Evolutionary conservation across 73 alveolate genomes (phyloP).

Genomic region (Uronychia binucleata): DNA sequence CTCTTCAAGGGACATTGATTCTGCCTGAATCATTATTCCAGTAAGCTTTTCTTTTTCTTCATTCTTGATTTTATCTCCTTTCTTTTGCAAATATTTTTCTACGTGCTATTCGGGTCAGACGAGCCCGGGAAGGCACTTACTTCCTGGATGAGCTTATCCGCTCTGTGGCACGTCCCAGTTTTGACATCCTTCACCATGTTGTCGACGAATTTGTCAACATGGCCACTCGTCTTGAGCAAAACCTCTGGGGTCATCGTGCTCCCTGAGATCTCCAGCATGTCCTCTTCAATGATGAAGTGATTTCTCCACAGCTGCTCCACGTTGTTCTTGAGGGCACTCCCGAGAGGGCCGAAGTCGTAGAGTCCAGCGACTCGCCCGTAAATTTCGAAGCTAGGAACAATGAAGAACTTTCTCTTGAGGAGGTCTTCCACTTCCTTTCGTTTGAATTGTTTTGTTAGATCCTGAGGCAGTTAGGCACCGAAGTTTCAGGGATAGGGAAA

Average conservation of each 20-base stretch:
- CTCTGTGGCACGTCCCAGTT: slow-evolving; percentile 96
- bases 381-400: slow-evolving; percentile 89
- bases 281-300: slow-evolving; percentile 97
- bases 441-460: slow-evolving; percentile 15
- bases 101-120: slow-evolving; percentile 22
- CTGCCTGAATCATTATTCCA: slow-evolving; percentile 72
- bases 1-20: slow-evolving; percentile 80
- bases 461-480: background rate
- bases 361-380: slow-evolving; percentile 99
- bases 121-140: background rate
- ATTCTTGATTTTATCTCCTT: slow-evolving; percentile 68
- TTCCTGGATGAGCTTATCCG: slow-evolving; percentile 96
- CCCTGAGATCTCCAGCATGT: slow-evolving; percentile 94
- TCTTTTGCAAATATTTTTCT: slow-evolving; percentile 68
- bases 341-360: slow-evolving; percentile 99
- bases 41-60: slow-evolving; percentile 80
- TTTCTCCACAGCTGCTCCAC: slow-evolving; percentile 96
- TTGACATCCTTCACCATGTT: slow-evolving; percentile 95
- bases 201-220: slow-evolving; percentile 99
- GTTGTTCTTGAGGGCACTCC: slow-evolving; percentile 93
- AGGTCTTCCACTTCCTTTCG: slow-evolving; percentile 82
- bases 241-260: slow-evolving; percentile 92
- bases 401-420: slow-evolving; percentile 91
- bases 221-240: slow-evolving; percentile 98
- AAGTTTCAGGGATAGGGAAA: background rate